Base-by-base conservation (phyloP, 805 yeast genomes). In the Ogataea methylovora region DNA sequence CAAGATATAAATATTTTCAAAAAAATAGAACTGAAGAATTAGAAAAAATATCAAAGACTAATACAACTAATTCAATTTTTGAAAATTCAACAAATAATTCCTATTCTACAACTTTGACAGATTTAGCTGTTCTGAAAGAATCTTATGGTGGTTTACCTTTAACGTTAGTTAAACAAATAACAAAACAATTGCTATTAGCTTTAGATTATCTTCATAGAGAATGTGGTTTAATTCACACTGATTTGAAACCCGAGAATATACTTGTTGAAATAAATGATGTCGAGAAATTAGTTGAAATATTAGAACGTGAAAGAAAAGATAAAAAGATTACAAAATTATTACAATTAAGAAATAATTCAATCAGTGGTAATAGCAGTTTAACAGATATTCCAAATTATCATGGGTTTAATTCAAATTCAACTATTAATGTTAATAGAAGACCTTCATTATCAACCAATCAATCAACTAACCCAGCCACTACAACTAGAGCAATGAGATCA, bases 171-270 rank as follows among this genome's bases (percentile, higher is more conserved):
- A 71, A 73, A 50, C 76, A 67, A 44, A 73, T 78, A 24, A 60
- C 76, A 8, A 71, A 65, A 40, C 84, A 78, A 50, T 47, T 76
- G 26, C 57, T 76, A 24, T 41, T 68, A 27, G 76, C 79, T 1
- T 49, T 77, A 38, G 79, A 76, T 51, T 75, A 69, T 46, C 56
- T 77, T 42, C 84, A 78, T 51, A 43, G 71, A 27, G 66, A 60
- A 45, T 77, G 84, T 52, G 83, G 83, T 3, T 61, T 79, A 9
- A 77, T 79, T 27, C 90, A 82, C 55, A 74, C 88, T 10, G 88
- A 81, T 51, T 64, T 82, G 33, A 82, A 82, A 54, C 87, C 88
- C 2, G 88, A 81, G 48, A 83, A 83, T 56, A 70, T 76, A 4
- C 53, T 73, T 28, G 64, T 73, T 27, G 76, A 71, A 42, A 69